A percentile compares a stretch with the other conserved stretches of the same genome.
Conservation (phyloP, 2,329 filamentous ascomycete species). For the Pseudocercospora crystallina region DNA sequence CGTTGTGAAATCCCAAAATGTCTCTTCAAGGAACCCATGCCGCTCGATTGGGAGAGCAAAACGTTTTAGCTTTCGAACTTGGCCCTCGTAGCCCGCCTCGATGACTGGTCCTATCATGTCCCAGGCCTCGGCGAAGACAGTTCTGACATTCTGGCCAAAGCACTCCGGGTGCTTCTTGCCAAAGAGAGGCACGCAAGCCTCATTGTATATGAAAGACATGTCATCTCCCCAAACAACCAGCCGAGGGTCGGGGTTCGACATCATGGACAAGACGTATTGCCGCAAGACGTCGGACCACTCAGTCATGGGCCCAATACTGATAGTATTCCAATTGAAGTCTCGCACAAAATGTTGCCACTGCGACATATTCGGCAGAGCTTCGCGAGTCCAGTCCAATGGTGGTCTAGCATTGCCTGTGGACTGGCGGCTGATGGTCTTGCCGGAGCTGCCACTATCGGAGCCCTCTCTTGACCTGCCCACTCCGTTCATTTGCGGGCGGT, state of each 20-base stretch:
- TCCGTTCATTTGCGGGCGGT: neutral
- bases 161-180: slow-evolving; percentile 27
- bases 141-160: slow-evolving; percentile 21
- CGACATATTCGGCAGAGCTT: slow-evolving; percentile 21
- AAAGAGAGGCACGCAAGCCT: slow-evolving; percentile 28
- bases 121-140: slow-evolving; percentile 27
- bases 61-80: slow-evolving; percentile 18
- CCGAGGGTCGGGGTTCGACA: slow-evolving; percentile 33
- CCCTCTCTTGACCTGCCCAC: neutral
- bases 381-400: slow-evolving; percentile 31
- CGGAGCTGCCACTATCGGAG: neutral
- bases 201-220: slow-evolving; percentile 34
- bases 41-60: slow-evolving; percentile 27
- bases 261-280: slow-evolving; percentile 26
- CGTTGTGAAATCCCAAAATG: slow-evolving; percentile 31
- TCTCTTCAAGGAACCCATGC: slow-evolving; percentile 32
- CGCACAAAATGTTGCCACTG: slow-evolving; percentile 29
- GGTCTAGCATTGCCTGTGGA: neutral
- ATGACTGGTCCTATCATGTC: slow-evolving; percentile 21
- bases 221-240: slow-evolving; percentile 36
- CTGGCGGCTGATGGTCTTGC: neutral
- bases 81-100: slow-evolving; percentile 24
- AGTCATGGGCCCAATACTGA: slow-evolving; percentile 30
- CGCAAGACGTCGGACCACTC: slow-evolving; percentile 29
- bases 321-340: slow-evolving; percentile 32